Conservation (phyloP, 768 basidiomycete species). For the Mycena belliarum region DNA sequence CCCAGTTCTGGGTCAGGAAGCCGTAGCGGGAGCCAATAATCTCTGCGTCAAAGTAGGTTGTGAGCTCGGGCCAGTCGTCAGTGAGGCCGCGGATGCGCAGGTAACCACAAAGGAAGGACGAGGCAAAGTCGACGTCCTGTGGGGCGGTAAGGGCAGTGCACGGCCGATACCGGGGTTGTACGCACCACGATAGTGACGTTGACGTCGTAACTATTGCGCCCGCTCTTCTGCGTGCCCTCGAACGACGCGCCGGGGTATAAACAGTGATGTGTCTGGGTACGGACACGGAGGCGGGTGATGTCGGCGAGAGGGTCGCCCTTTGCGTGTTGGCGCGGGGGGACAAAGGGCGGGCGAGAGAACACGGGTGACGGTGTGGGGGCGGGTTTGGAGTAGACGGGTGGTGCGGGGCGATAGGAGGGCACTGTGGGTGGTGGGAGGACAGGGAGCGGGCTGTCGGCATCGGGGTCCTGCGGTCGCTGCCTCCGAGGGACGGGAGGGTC, state of each 20-base stretch:
- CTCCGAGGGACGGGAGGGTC: not conserved
- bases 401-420: slow-evolving; percentile 19
- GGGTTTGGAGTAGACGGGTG: slow-evolving; percentile 8
- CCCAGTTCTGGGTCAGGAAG: slow-evolving; percentile 89
- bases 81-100: slow-evolving; percentile 91
- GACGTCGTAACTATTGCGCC: slow-evolving; percentile 92
- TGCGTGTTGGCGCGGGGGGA: slow-evolving; percentile 22
- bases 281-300: slow-evolving; percentile 75
- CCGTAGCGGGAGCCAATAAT: slow-evolving; percentile 91
- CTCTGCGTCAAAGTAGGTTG: slow-evolving; percentile 96
- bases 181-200: slow-evolving; percentile 88
- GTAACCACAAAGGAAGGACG: slow-evolving; percentile 88
- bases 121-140: slow-evolving; percentile 87
- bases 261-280: slow-evolving; percentile 72
- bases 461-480: not conserved
- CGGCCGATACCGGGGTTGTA: slow-evolving; percentile 24
- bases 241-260: slow-evolving; percentile 89
- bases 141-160: not conserved
- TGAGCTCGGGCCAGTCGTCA: slow-evolving; percentile 92
- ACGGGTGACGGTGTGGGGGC: slow-evolving; percentile 14
- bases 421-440: not conserved
- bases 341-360: slow-evolving; percentile 17
- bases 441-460: not conserved
- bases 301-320: slow-evolving; percentile 61
- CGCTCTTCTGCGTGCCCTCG: slow-evolving; percentile 91